These are phyloP conservation scores for Aspergillus haitiensis DNA, from an alignment of 495 filamentous ascomycete genomes.

Conservation along the genomic window DNA sequence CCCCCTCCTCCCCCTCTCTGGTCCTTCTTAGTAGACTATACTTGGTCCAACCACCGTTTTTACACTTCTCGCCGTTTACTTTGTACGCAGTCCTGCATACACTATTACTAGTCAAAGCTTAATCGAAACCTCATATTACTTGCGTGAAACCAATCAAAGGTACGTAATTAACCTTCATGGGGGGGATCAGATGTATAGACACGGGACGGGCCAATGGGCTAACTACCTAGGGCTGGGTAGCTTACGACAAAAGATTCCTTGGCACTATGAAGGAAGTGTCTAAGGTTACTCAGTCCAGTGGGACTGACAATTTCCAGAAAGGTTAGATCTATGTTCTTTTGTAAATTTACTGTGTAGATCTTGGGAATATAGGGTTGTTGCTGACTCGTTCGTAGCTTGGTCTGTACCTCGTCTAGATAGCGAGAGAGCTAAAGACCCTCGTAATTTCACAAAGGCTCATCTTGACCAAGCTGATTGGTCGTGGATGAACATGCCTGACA, in stretches of 20 bases:
- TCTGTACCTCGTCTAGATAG: slow-evolving; percentile 20
- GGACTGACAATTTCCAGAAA: not conserved
- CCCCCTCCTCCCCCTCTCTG: not conserved
- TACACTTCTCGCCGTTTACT: no score
- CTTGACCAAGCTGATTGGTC: slow-evolving; percentile 23
- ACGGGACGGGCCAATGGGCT: not conserved
- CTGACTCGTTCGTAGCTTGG: slow-evolving; percentile 6
- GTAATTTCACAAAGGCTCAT: slow-evolving; percentile 13
- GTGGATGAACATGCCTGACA: slow-evolving; percentile 21
- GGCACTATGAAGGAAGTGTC: not conserved
- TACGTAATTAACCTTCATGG: no score
- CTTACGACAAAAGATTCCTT: not conserved
- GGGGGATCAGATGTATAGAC: no score
- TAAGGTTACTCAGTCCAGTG: not conserved
- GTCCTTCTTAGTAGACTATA: not conserved
- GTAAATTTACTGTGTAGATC: no score
- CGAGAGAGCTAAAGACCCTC: slow-evolving; percentile 12
- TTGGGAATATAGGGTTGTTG: no score
- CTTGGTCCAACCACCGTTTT: no score
- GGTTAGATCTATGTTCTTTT: not conserved
- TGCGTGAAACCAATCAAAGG: no score
- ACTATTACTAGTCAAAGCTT: no score
- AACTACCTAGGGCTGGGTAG: not conserved
- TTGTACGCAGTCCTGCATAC: no score
- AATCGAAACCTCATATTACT: no score